These are phyloP conservation scores for Clonostachys sp. DNA, from an alignment of 2,329 filamentous ascomycete genomes.

Conservation along the genomic window DNA sequence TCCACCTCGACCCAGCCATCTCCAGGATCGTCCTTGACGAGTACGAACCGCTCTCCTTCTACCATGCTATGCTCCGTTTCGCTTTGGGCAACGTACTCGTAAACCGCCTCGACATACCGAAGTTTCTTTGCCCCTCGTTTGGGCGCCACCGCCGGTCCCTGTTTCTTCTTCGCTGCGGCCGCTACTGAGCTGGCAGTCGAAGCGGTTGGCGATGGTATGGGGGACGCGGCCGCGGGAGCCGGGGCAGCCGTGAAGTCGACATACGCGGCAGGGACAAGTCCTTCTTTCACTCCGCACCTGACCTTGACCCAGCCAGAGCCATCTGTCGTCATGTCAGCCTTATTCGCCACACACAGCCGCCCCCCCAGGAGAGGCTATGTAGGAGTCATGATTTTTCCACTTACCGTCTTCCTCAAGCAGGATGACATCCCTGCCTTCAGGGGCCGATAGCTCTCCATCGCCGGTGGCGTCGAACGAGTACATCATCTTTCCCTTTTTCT, in stretches of 20 bases:
- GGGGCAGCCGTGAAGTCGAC: slow-evolving; percentile 59
- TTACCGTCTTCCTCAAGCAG: slow-evolving; percentile 86
- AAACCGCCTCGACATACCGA: slow-evolving; percentile 87
- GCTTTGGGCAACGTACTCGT: slow-evolving; percentile 83
- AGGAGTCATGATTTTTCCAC: slow-evolving; percentile 17
- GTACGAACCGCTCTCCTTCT: slow-evolving; percentile 87
- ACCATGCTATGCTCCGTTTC: slow-evolving; percentile 85
- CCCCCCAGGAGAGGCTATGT: not conserved
- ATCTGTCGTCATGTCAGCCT: slow-evolving; percentile 48
- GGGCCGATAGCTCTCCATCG: slow-evolving; percentile 75
- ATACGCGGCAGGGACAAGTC: slow-evolving; percentile 84
- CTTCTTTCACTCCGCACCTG: slow-evolving; percentile 68
- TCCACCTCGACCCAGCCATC: slow-evolving; percentile 98
- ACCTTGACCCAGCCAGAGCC: slow-evolving; percentile 91
- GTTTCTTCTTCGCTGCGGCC: slow-evolving; percentile 60
- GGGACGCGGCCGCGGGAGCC: slow-evolving; percentile 20
- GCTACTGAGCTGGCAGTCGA: slow-evolving; percentile 58
- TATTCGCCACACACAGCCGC: not conserved
- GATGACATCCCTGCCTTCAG: slow-evolving; percentile 72
- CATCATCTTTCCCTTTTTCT: slow-evolving; percentile 78
- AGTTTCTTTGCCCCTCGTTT: slow-evolving; percentile 89
- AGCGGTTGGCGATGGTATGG: slow-evolving; percentile 70
- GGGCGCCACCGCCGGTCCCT: slow-evolving; percentile 87
- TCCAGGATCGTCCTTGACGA: slow-evolving; percentile 81
- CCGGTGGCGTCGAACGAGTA: slow-evolving; percentile 80